Evolutionary conservation across 306 rosid species (phyloP), one percentile per base, ranked within the genome.

Genomic region (Quercus suber): DNA sequence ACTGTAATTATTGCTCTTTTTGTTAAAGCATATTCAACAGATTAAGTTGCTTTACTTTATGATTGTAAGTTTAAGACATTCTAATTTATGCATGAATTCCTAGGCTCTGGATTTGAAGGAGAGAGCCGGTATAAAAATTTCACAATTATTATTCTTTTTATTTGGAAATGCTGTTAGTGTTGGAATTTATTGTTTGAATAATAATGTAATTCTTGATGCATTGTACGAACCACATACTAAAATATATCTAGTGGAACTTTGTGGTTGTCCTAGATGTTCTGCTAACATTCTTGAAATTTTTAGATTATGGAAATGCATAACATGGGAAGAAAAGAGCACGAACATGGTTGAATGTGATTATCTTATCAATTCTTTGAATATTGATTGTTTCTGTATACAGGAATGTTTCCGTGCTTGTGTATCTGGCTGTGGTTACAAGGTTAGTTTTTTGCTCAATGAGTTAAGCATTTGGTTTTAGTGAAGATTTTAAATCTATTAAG

Each of bases 371-470:
- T 11, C 77, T 61, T 33, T 81, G 70, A 78, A 76, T 56, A 51
- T 76, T 88, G 70, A 69, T 82, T 18, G 8, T 78, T 77, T 81
- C 68, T 79, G 19, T 75, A 64, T 77, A 28, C 93, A 92, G 99
- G 88, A 88, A 77, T 94, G 99, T 73, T 94, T 94, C 79, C 88
- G 76, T 72, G 97, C 99, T 72, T 92, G 99, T 75, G 89, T 87
- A 60, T 94, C 97, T 63, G 99, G 99, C 73, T 92, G 99, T 60
- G 97, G 97, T 68, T 94, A 68, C 82, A 94, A 89, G 97, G 99
- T 94, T 56, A 85, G 97, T 82, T 67, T 74, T 73, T 73, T 60
- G 69, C 74, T 68, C 65, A 57, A 8, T 18, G 53, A 13, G 4
- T 4, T 55, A 2, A 55, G 5, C 57, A 57, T 74, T 31, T 49